These are phyloP conservation scores for Perilla frutescens DNA, from an alignment of 257 asterid species.

Conservation along the genomic window DNA sequence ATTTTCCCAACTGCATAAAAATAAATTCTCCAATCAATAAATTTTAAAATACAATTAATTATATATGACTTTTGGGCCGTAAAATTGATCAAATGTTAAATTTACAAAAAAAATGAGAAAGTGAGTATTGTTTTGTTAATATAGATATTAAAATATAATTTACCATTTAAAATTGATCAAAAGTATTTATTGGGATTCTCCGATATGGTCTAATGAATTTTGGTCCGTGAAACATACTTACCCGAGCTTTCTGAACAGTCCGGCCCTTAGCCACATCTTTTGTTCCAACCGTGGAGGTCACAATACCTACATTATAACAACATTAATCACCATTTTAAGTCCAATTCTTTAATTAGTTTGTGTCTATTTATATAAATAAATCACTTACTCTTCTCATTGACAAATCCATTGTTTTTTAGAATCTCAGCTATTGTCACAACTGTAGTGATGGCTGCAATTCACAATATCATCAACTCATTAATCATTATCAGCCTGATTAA, in stretches of 20 bases:
- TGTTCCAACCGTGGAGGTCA: slow-evolving; percentile 86
- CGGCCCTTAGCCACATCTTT: slow-evolving; percentile 85
- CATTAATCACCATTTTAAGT: neutral
- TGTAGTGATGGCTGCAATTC: slow-evolving; percentile 83
- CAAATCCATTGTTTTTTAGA: slow-evolving; percentile 87
- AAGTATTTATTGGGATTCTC: too few relatives aligned
- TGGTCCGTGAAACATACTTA: slow-evolving; percentile 21
- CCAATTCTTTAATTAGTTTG: neutral
- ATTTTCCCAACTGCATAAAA: too few relatives aligned
- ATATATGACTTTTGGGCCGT: too few relatives aligned
- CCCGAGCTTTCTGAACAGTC: slow-evolving; percentile 86
- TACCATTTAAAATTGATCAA: too few relatives aligned
- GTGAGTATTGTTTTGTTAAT: too few relatives aligned
- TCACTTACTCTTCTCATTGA: slow-evolving; percentile 75
- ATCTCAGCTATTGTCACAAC: slow-evolving; percentile 92
- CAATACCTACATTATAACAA: slow-evolving; percentile 51
- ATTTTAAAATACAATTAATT: too few relatives aligned
- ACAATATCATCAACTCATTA: neutral
- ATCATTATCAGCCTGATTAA: neutral
- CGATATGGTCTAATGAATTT: too few relatives aligned
- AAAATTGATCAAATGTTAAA: too few relatives aligned
- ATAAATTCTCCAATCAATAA: too few relatives aligned
- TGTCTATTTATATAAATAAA: neutral
- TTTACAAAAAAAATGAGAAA: too few relatives aligned
- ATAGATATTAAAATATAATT: too few relatives aligned